Percentiles rank a stretch among this genome's conserved stretches.
Conservation (phyloP, 148 eudicot genomes). For the Hydrangea macrophylla region DNA sequence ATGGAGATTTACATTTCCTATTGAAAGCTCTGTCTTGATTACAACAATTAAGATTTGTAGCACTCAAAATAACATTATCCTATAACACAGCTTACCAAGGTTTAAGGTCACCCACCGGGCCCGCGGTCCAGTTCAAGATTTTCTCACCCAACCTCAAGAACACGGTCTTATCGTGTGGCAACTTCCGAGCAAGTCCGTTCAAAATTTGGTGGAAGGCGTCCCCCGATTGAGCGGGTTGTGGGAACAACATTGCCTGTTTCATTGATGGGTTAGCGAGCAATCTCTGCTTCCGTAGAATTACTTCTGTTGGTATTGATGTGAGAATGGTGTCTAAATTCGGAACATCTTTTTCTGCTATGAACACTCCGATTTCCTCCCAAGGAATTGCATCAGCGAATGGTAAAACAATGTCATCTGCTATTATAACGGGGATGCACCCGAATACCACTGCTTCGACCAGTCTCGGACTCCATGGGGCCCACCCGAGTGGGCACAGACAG, state of each 20-base stretch:
- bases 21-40: neutral
- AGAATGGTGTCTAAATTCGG: slow-evolving; percentile 83
- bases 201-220: slow-evolving; percentile 97
- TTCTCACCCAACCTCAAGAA: slow-evolving; percentile 65
- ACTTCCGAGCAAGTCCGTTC: slow-evolving; percentile 91
- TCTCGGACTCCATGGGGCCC: slow-evolving; percentile 99
- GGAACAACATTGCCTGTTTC: slow-evolving; percentile 97
- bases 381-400: slow-evolving; percentile 99
- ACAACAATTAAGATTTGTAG: neutral
- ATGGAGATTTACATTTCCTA: neutral
- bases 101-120: slow-evolving; percentile 87
- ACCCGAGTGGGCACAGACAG: slow-evolving; percentile 93
- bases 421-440: slow-evolving; percentile 95
- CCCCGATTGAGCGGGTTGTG: slow-evolving; percentile 90
- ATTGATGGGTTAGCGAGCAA: slow-evolving; percentile 92
- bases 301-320: slow-evolving; percentile 78
- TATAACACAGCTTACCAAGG: slow-evolving; percentile 64
- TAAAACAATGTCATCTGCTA: slow-evolving; percentile 91
- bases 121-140: slow-evolving; percentile 93
- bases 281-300: slow-evolving; percentile 89
- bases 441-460: slow-evolving; percentile 94
- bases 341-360: slow-evolving; percentile 86
- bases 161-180: slow-evolving; percentile 65
- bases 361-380: slow-evolving; percentile 96
- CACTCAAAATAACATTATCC: neutral